Base-by-base conservation (phyloP, 1,139 yeast species). In the Geotrichum australiense region DNA sequence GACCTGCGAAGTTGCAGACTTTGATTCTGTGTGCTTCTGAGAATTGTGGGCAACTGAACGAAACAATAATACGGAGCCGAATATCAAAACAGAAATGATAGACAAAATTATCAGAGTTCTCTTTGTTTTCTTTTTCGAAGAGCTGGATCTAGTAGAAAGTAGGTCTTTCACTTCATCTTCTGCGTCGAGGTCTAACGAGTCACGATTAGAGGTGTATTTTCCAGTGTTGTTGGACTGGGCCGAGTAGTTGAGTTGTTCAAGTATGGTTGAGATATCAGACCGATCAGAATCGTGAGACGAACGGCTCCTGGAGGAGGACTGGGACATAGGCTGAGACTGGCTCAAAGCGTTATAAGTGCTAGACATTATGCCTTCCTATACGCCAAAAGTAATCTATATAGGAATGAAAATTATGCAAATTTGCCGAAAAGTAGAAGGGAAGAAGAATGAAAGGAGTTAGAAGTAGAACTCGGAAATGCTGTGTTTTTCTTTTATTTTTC, bases 221-320 rank as follows among this genome's bases (percentile, higher is more conserved):
- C n/a, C n/a, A n/a, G n/a, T n/a, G n/a, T n/a, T 12, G 18, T 12
- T 14, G 33, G 14, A 6, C 15, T 18, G 24, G 20, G 25, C 20
- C 4, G 31, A 27, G n/a, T 39, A 30, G 39, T 36, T 43, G 26
- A 43, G 39, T 29, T 22, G 28, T 24, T 43, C 46, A 5, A 43
- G 39, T 15, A 43, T 36, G 15, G 46, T 35, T 8, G 46, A 43
- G 23, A 43, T 36, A 12, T 23, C 35, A 5, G 46, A 43, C 35
- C 35, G 14, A n/a, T 31, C 35, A 5, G 35, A 31, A n/a, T 31
- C 35, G 24, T 31, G n/a, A n/a, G n/a, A n/a, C n/a, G n/a, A n/a
- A n/a, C n/a, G n/a, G n/a, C n/a, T n/a, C n/a, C n/a, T n/a, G n/a
- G n/a, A n/a, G n/a, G n/a, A n/a, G n/a, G n/a, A n/a, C n/a, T n/a